phyloP scores from a whole-genome alignment of 2,329 filamentous ascomycete species.

The Colletotrichum caudatum region DNA sequence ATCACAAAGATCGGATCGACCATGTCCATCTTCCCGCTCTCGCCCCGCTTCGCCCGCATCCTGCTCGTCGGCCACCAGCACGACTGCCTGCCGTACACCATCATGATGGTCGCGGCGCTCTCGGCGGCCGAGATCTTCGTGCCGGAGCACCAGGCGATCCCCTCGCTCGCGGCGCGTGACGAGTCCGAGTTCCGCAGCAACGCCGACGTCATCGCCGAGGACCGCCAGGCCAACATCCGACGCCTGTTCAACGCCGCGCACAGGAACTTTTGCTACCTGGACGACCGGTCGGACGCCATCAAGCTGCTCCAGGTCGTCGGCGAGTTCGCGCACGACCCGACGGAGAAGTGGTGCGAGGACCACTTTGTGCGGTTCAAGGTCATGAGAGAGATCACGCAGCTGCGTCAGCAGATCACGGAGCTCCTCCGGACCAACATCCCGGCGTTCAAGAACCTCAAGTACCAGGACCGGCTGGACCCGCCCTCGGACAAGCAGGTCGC shows the following conservation, averaged over 20 bases:
- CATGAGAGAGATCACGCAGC: slow-evolving; percentile 85
- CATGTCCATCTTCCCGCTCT: slow-evolving; percentile 89
- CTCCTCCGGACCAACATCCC: slow-evolving; percentile 83
- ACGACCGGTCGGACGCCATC: slow-evolving; percentile 87
- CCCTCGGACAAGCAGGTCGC: slow-evolving; percentile 77
- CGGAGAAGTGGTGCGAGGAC: slow-evolving; percentile 79
- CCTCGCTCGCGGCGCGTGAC: slow-evolving; percentile 62
- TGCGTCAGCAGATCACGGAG: slow-evolving; percentile 84
- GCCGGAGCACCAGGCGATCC: slow-evolving; percentile 81
- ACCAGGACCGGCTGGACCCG: slow-evolving; percentile 67
- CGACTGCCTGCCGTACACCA: slow-evolving; percentile 84
- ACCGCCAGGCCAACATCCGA: slow-evolving; percentile 73
- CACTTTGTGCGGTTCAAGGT: slow-evolving; percentile 91
- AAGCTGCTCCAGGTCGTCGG: slow-evolving; percentile 91
- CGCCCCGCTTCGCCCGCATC: slow-evolving; percentile 91
- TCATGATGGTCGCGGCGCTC: slow-evolving; percentile 88
- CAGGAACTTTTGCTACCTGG: slow-evolving; percentile 81
- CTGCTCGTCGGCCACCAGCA: slow-evolving; percentile 88
- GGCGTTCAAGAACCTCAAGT: slow-evolving; percentile 68
- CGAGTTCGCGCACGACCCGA: slow-evolving; percentile 82
- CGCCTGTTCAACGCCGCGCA: slow-evolving; percentile 77
- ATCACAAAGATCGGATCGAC: slow-evolving; percentile 84
- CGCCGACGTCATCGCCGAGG: slow-evolving; percentile 78
- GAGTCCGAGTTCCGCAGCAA: slow-evolving; percentile 68
- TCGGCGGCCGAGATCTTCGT: slow-evolving; percentile 91